A percentile compares a stretch with the other conserved stretches of the same genome.
Conservation (phyloP, 2,329 filamentous ascomycete species). For the Claviceps maximensis region DNA sequence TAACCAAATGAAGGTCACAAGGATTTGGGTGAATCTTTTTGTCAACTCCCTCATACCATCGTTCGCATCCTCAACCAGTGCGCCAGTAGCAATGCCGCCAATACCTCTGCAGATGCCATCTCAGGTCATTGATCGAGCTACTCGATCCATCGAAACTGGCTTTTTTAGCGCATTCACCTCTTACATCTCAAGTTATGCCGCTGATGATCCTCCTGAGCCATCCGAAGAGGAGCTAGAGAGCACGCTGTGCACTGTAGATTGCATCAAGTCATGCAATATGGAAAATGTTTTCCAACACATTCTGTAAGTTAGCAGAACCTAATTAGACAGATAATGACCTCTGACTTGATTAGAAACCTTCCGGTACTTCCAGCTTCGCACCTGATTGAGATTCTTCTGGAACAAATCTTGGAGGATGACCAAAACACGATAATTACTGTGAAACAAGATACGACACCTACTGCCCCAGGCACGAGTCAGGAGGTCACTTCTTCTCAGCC, state of each 20-base stretch:
- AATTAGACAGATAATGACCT: background rate
- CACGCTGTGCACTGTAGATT: constrained; percentile 87
- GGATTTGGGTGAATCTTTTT: constrained; percentile 91
- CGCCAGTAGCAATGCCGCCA: constrained; percentile 55
- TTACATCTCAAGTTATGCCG: constrained; percentile 97
- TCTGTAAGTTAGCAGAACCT: constrained; percentile 38
- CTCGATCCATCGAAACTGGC: constrained; percentile 65
- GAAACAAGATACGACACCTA: constrained; percentile 66
- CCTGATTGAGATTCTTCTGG: constrained; percentile 56
- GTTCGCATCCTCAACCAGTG: constrained; percentile 52
- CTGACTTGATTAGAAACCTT: constrained; percentile 21
- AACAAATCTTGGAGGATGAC: constrained; percentile 74
- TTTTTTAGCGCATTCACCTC: constrained; percentile 90
- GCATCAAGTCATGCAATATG: constrained; percentile 79
- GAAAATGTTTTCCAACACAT: constrained; percentile 74
- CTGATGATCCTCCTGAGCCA: constrained; percentile 92
- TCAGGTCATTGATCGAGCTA: constrained; percentile 79
- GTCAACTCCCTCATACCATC: constrained; percentile 85
- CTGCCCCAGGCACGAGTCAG: constrained; percentile 44
- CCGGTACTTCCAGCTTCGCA: constrained; percentile 17
- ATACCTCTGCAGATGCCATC: constrained; percentile 87
- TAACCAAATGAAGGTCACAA: constrained; percentile 50
- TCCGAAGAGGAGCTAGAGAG: constrained; percentile 96
- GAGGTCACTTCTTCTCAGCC: constrained; percentile 26
- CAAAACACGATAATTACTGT: constrained; percentile 70